Base-by-base conservation (phyloP, 139 green algal genomes). In the Closterium sp. region DNA sequence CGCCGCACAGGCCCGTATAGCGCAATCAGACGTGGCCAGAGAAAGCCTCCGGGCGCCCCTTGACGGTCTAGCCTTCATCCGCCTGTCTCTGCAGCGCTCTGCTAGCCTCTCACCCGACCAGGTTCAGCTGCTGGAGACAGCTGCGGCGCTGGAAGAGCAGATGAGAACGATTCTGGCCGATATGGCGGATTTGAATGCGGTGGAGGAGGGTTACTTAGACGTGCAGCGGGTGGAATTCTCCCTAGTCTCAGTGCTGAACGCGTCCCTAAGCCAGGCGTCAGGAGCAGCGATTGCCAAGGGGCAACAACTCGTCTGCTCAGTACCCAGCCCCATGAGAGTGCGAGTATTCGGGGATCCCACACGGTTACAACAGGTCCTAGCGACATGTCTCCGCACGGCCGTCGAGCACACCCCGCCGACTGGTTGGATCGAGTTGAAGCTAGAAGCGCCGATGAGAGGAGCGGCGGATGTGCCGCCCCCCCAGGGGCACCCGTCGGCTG, bases 111-210 rank as follows among this genome's bases (percentile, higher is more conserved):
- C 89, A 2, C 24, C 38, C 13, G 89, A 38, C 13, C 89, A 91
- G 89, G 19, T 29, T 13, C 89, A 88, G 50, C 24, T 91, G 28
- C 30, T 91, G 24, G 89, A 87, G 22, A 87, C 89, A 2, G 45
- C 70, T 2, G 28, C 50, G 17, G 45, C 89, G 50, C n/a, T 73
- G 24, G 89, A 91, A 45, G 70, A 91, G 70, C 89, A 91, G 62
- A 87, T 91, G n/a, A 29, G 62, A 27, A 88, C 45, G 17, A 84
- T 90, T 27, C 28, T 89, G 29, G 21, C 30, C 29, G 86, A 89
- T 31, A 89, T 89, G 86, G 86, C 21, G 11, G 86, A 89, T 31
- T 31, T 42, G 86, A 31, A 31, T 27, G 29, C 86, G 28, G 86
- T 89, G 86, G 86, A 89, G 86, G 86, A 42, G 29, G 86, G 86